These are phyloP conservation scores for Paramyrothecium sp. DNA, from an alignment of 2,329 filamentous ascomycete genomes.

Conservation along the genomic window DNA sequence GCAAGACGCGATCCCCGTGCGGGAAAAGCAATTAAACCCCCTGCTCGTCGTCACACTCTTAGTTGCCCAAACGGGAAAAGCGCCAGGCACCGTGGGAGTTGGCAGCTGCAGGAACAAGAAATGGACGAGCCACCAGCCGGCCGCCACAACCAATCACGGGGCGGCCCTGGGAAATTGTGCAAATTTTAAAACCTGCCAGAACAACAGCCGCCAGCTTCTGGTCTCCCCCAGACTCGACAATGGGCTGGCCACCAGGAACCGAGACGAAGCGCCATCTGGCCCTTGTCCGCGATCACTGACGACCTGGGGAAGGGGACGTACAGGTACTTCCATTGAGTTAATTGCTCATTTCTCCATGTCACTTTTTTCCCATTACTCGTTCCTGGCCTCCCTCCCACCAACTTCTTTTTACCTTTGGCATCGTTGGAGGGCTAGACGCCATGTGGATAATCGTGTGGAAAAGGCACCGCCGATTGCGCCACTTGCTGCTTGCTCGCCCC, in stretches of 20 bases:
- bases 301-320: background rate
- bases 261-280: conserved; percentile 4
- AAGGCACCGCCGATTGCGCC: too few relatives aligned
- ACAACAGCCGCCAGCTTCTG: conserved; percentile 3
- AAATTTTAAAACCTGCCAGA: conserved; percentile 20
- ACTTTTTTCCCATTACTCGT: background rate
- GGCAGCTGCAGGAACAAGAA: background rate
- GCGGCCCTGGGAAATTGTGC: conserved; percentile 22
- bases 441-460: too few relatives aligned
- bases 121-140: background rate
- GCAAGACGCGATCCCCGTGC: too few relatives aligned
- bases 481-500: too few relatives aligned
- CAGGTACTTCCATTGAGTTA: background rate
- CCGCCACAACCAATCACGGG: conserved; percentile 9
- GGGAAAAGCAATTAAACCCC: too few relatives aligned
- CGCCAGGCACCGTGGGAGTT: conserved; percentile 10
- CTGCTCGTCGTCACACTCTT: background rate
- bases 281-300: too few relatives aligned
- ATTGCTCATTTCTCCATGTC: background rate
- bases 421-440: too few relatives aligned
- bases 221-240: conserved; percentile 10
- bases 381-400: too few relatives aligned
- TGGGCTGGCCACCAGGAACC: conserved; percentile 4
- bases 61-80: conserved; percentile 7
- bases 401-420: too few relatives aligned